Evolutionary conservation across 805 yeast species (phyloP).

Genomic region (Lipomyces orientalis): DNA sequence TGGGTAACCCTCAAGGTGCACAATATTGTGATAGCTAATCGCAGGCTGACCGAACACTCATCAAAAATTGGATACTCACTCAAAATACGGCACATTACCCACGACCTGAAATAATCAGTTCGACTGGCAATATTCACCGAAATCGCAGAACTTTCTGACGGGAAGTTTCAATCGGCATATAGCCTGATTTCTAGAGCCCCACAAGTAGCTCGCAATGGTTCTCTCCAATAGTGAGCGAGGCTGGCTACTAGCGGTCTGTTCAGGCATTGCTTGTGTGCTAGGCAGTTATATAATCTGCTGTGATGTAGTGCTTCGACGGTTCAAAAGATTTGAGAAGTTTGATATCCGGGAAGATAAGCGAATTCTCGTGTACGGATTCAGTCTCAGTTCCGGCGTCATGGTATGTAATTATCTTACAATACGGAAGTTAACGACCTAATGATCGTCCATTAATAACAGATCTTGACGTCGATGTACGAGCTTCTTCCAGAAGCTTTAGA

Average conservation of each 20-base stretch:
- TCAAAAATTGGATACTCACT: no score
- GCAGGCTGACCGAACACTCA: no score
- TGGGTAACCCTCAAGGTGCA: no score
- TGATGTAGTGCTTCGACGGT: slow-evolving; percentile 58
- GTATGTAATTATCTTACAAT: slow-evolving; percentile 38
- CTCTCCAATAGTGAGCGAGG: slow-evolving; percentile 47
- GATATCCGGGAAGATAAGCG: slow-evolving; percentile 62
- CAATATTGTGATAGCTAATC: no score
- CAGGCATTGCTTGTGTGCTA: slow-evolving; percentile 70
- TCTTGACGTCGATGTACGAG: slow-evolving; percentile 74
- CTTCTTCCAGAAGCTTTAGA: slow-evolving; percentile 70
- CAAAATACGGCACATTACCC: no score
- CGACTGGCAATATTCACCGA: no score
- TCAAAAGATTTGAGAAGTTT: slow-evolving; percentile 56
- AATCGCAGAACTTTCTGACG: neutral
- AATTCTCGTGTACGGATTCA: slow-evolving; percentile 74
- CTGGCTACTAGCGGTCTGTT: slow-evolving; percentile 67
- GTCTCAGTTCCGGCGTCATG: slow-evolving; percentile 83
- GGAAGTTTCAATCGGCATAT: neutral
- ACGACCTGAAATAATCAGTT: no score
- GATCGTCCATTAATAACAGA: slow-evolving; percentile 11
- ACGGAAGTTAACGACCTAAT: neutral
- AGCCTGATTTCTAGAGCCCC: neutral
- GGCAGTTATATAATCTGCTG: slow-evolving; percentile 72
- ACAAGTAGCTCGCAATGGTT: slow-evolving; percentile 4